phyloP scores from a whole-genome alignment of 2,329 filamentous ascomycete species.

The Epichloe festucae region DNA sequence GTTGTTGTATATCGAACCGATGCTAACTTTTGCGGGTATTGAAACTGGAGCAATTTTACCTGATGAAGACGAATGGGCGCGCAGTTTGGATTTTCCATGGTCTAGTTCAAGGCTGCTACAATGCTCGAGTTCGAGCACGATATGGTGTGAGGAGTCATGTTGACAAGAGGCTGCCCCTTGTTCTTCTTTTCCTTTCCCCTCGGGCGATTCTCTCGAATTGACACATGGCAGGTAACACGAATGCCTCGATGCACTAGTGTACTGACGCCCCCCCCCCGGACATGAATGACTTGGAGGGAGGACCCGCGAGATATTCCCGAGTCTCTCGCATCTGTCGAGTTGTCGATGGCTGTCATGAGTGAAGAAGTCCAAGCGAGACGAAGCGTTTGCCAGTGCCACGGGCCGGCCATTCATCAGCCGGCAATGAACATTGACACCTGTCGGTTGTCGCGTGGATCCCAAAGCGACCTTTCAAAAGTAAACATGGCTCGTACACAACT shows the following conservation, averaged over 20 bases:
- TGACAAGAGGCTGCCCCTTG: neutral
- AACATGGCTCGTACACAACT: too few species aligned
- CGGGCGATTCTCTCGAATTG: neutral
- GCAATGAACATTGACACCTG: neutral
- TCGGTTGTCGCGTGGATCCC: neutral
- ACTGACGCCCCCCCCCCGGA: too few species aligned
- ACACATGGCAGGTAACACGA: neutral
- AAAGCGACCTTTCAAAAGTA: neutral
- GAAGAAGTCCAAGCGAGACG: neutral
- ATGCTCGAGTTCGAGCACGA: too few species aligned
- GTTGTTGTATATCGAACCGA: neutral
- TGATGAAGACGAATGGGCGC: neutral
- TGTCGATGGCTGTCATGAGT: neutral
- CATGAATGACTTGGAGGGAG: too few species aligned
- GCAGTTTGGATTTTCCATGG: too few species aligned
- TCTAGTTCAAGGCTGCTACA: too few species aligned
- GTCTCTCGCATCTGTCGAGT: too few species aligned
- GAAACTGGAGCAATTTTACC: neutral
- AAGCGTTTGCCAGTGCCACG: neutral
- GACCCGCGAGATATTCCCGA: too few species aligned
- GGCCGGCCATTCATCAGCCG: neutral
- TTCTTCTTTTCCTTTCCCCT: neutral
- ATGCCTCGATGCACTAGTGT: neutral
- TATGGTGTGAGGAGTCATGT: too few species aligned
- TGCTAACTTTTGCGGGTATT: neutral